These are phyloP conservation scores for Quercus rubra DNA, from an alignment of 306 rosid species.

Conservation along the genomic window DNA sequence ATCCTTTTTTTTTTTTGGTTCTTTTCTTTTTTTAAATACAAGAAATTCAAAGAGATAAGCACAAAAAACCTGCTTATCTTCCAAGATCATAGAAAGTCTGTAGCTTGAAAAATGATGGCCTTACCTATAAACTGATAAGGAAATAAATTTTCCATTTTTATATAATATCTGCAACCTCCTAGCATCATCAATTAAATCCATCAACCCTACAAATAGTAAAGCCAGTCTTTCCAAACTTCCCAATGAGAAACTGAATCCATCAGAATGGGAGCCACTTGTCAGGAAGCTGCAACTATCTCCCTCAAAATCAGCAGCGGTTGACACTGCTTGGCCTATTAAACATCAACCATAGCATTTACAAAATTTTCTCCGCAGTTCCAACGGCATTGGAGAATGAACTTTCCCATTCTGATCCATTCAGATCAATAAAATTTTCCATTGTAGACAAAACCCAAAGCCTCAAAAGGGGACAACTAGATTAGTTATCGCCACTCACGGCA, in stretches of 20 bases:
- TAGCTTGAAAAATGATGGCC: slow-evolving; percentile 22
- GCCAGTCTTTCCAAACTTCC: slow-evolving; percentile 14
- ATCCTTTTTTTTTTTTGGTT: no score
- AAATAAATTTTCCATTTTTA: slow-evolving; percentile 13
- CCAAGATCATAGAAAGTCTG: slow-evolving; percentile 21
- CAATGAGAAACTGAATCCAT: slow-evolving; percentile 6
- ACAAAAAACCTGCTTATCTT: slow-evolving; percentile 56
- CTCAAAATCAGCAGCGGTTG: slow-evolving; percentile 1
- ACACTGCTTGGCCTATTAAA: slow-evolving; percentile 15
- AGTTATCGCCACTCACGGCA: slow-evolving; percentile 79
- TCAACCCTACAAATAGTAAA: slow-evolving; percentile 11
- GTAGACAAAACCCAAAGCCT: background rate
- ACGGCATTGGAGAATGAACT: slow-evolving; percentile 11
- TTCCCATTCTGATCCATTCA: slow-evolving; percentile 11
- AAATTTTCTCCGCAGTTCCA: background rate
- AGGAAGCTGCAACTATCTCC: slow-evolving; percentile 8
- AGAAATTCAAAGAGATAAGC: slow-evolving; percentile 64
- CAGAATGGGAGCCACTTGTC: background rate
- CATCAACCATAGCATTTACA: slow-evolving; percentile 1
- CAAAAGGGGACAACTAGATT: slow-evolving; percentile 5
- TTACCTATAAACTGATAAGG: slow-evolving; percentile 2
- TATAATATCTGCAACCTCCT: slow-evolving; percentile 11
- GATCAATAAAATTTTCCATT: background rate
- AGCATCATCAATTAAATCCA: slow-evolving; percentile 12
- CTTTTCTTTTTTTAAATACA: slow-evolving; percentile 22